A percentile compares a stretch with the other conserved stretches of the same genome.
Evolutionary conservation across 1,139 yeast species (phyloP).

Genomic region (Geotrichum klebahnii): DNA sequence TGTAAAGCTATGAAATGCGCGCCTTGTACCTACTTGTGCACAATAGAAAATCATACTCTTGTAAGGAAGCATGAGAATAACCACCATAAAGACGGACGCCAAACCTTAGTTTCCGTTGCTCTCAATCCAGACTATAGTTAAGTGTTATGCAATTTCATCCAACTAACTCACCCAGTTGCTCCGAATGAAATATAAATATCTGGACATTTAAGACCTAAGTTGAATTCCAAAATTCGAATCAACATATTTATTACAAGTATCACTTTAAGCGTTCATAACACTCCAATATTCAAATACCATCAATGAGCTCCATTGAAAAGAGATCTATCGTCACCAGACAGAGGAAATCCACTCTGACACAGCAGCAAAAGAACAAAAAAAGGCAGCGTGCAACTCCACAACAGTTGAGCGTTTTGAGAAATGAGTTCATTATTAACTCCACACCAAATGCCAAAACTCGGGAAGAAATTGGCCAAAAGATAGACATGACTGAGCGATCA

Average conservation of each 20-base stretch:
- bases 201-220: not conserved
- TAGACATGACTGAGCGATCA: conserved; percentile 87
- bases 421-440: conserved; percentile 68
- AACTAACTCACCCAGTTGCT: too few species aligned
- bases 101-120: too few species aligned
- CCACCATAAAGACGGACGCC: too few species aligned
- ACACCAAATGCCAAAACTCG: conserved; percentile 49
- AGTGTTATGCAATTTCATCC: too few species aligned
- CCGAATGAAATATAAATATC: too few species aligned
- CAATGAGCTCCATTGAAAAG: conserved; percentile 16
- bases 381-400: conserved; percentile 71
- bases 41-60: too few species aligned
- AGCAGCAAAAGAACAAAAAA: conserved; percentile 42
- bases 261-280: not conserved
- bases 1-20: too few species aligned
- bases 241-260: not conserved
- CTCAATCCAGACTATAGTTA: too few species aligned
- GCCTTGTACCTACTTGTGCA: too few species aligned
- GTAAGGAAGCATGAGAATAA: too few species aligned
- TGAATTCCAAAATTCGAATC: not conserved
- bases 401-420: conserved; percentile 62
- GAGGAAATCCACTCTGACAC: conserved; percentile 38
- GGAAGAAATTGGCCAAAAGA: conserved; percentile 64
- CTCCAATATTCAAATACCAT: not conserved
- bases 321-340: conserved; percentile 8